Evolutionary conservation across 192 early-diverging fungal species (phyloP).

Genomic region (Coemansia sp.): DNA sequence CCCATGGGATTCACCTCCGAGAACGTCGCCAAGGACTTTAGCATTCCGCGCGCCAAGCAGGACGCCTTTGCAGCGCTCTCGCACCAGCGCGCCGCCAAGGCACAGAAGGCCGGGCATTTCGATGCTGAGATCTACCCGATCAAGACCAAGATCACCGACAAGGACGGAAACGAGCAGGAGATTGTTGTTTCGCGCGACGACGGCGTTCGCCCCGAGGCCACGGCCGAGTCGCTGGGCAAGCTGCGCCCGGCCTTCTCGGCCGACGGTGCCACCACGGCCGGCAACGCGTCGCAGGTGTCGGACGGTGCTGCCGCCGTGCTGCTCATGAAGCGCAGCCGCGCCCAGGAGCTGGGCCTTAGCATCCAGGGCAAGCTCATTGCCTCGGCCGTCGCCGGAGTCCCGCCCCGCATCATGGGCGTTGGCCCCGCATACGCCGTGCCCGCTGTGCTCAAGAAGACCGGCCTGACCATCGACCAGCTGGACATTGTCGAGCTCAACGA

Average conservation of each 20-base stretch:
- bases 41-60: conserved; percentile 81
- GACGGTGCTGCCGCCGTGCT: conserved; percentile 97
- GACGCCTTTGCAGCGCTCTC: conserved; percentile 86
- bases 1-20: conserved; percentile 96
- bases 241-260: conserved; percentile 84
- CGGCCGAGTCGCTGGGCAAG: conserved; percentile 75
- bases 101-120: conserved; percentile 89
- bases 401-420: conserved; percentile 94
- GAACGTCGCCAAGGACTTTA: conserved; percentile 90
- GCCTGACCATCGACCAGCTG: conserved; percentile 71
- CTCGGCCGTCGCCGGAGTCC: conserved; percentile 86
- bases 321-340: conserved; percentile 90
- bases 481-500: conserved; percentile 95
- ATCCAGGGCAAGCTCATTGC: conserved; percentile 84
- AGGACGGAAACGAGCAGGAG: conserved; percentile 72
- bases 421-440: conserved; percentile 96
- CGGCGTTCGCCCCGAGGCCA: conserved; percentile 79
- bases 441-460: conserved; percentile 73
- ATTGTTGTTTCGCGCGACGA: conserved; percentile 83
- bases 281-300: conserved; percentile 96
- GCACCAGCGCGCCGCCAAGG: conserved; percentile 76
- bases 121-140: conserved; percentile 89
- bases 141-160: conserved; percentile 66
- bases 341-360: conserved; percentile 80
- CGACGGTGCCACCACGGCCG: conserved; percentile 86